Conservation (phyloP, 345 rosid genomes). For the Leavenworthia alabamica region DNA sequence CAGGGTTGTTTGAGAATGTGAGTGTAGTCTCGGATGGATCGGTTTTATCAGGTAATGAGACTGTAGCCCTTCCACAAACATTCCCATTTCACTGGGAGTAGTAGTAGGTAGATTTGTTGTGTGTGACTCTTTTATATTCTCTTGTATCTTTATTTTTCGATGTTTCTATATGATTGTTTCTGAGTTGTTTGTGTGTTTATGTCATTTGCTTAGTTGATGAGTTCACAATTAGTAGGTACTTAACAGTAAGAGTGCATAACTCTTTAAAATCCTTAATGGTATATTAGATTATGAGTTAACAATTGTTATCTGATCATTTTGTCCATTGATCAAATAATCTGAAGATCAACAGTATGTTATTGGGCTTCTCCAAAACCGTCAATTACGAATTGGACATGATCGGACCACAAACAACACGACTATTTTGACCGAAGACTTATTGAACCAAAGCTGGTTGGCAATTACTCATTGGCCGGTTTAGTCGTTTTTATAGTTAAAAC, state of each 20-base stretch:
- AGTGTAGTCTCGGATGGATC: conserved; percentile 36
- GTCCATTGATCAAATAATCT: no score
- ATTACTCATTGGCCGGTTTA: no score
- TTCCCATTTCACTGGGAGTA: conserved; percentile 68
- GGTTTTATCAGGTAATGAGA: conserved; percentile 30
- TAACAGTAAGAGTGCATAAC: not conserved
- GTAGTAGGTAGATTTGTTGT: conserved; percentile 10
- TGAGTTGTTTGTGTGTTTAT: not conserved
- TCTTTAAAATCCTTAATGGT: not conserved
- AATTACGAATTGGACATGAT: no score
- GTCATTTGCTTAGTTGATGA: not conserved
- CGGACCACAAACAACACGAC: no score
- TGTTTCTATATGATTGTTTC: not conserved
- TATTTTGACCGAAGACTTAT: no score
- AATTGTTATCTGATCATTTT: no score
- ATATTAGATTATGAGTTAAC: no score
- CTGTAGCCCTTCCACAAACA: conserved; percentile 35
- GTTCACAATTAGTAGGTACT: not conserved
- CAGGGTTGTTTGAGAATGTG: conserved; percentile 35
- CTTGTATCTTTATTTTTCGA: conserved; percentile 1
- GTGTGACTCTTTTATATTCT: not conserved
- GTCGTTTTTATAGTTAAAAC: no score
- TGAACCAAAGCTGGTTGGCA: no score
- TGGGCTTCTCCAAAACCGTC: no score
- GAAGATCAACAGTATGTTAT: no score